Evolutionary conservation across 306 rosid genomes (phyloP).

Genomic region (Myrica gale): DNA sequence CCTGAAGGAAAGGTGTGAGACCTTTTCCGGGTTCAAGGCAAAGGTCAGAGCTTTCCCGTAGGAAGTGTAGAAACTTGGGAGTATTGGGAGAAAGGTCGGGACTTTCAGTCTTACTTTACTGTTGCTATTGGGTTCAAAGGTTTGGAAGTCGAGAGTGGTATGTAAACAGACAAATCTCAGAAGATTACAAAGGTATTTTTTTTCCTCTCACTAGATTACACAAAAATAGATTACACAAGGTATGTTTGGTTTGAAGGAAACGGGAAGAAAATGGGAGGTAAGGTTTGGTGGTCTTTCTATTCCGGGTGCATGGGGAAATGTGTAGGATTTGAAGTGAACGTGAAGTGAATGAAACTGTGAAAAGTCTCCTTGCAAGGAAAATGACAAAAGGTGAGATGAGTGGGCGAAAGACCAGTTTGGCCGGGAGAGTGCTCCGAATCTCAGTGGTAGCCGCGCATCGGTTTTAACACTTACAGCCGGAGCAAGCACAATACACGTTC

Average conservation of each 20-base stretch:
- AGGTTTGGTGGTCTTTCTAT: background rate
- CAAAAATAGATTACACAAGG: too few relatives aligned
- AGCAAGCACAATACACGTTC: too few relatives aligned
- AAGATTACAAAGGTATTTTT: background rate
- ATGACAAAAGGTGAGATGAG: too few relatives aligned
- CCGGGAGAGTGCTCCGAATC: background rate
- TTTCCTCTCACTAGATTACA: background rate
- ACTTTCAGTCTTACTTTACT: background rate
- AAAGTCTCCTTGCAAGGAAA: too few relatives aligned
- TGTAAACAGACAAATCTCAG: background rate
- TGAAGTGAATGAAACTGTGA: background rate
- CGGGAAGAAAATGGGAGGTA: slow-evolving; percentile 5
- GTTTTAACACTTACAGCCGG: too few relatives aligned
- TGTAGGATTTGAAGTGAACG: slow-evolving; percentile 10
- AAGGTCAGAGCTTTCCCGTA: background rate
- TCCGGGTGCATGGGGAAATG: background rate
- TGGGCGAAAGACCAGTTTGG: too few relatives aligned
- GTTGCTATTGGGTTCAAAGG: slow-evolving; percentile 5
- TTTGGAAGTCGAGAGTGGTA: slow-evolving; percentile 5
- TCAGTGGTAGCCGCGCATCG: background rate
- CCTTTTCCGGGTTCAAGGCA: background rate
- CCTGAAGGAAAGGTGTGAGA: background rate
- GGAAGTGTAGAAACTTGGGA: background rate
- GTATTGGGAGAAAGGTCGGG: background rate
- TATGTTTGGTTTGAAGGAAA: slow-evolving; percentile 27